Conservation (phyloP, 1,284 basidiomycete genomes). For the Mycosarcoma mackinlayi region DNA sequence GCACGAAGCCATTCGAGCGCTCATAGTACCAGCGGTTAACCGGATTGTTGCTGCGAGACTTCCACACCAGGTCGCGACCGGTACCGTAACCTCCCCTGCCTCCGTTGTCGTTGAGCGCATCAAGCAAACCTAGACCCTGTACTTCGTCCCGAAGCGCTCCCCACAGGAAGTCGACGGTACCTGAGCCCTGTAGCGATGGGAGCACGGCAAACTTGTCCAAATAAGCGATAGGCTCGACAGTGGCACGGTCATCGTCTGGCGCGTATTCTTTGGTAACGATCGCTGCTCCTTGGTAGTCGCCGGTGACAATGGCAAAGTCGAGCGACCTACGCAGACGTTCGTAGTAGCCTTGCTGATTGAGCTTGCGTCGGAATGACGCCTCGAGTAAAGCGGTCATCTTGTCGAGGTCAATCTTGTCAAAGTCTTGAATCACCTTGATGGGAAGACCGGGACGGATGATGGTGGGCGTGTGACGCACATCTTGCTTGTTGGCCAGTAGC, state of each 20-base stretch:
- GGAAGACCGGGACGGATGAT: conserved; percentile 88
- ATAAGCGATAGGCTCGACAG: conserved; percentile 77
- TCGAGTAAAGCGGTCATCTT: conserved; percentile 87
- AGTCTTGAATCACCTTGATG: conserved; percentile 79
- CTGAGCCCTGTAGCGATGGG: conserved; percentile 93
- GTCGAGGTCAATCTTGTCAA: conserved; percentile 77
- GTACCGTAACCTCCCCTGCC: conserved; percentile 86
- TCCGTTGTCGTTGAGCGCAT: conserved; percentile 90
- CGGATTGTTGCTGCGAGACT: conserved; percentile 89
- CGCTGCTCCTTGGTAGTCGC: conserved; percentile 94
- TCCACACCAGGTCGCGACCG: conserved; percentile 95
- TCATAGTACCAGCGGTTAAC: conserved; percentile 99
- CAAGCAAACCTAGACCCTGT: conserved; percentile 91
- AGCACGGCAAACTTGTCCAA: conserved; percentile 98
- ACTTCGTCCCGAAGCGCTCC: conserved; percentile 98
- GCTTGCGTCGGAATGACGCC: conserved; percentile 81
- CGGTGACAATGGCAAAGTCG: conserved; percentile 93
- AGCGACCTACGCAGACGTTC: conserved; percentile 78
- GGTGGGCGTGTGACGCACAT: conserved; percentile 91
- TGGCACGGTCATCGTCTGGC: conserved; percentile 43
- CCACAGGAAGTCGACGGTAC: conserved; percentile 99
- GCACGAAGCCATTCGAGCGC: conserved; percentile 87
- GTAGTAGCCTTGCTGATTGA: conserved; percentile 83
- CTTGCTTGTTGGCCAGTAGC: conserved; percentile 83
- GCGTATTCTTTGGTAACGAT: conserved; percentile 86